Evolutionary conservation across 176 grass and related monocot genomes (phyloP).

Genomic region (Aegilops umbellulata): DNA sequence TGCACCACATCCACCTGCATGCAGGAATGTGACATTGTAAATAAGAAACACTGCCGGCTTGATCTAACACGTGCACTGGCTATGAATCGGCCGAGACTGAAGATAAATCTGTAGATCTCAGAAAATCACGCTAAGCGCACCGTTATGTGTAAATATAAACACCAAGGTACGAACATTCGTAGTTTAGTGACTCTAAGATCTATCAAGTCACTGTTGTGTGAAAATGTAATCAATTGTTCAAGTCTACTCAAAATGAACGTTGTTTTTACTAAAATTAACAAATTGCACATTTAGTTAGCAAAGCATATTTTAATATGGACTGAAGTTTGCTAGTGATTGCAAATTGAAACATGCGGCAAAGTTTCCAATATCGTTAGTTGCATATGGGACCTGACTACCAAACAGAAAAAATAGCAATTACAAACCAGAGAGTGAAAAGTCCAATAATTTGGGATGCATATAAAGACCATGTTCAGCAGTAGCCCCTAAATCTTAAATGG

Average conservation of each 20-base stretch:
- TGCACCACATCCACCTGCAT: slow-evolving; percentile 81
- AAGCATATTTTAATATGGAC: neutral
- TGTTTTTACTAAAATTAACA: neutral
- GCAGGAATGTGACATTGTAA: neutral
- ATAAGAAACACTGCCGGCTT: neutral
- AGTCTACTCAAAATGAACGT: neutral
- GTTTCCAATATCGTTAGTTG: neutral
- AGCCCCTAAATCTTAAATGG: neutral
- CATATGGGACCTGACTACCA: neutral
- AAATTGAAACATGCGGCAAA: neutral
- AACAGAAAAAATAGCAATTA: neutral
- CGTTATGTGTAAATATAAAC: neutral
- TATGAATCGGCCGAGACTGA: neutral
- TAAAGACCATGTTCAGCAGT: neutral
- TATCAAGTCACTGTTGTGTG: neutral
- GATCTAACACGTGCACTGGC: neutral
- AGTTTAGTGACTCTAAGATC: neutral
- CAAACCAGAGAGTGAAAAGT: neutral
- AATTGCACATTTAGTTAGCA: neutral
- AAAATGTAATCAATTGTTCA: neutral
- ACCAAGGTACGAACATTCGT: neutral
- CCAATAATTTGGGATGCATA: neutral
- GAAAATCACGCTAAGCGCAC: neutral
- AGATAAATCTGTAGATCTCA: neutral
- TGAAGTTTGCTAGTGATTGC: neutral